These are phyloP conservation scores for Alloascoidea africana DNA, from an alignment of 805 yeast genomes.

Conservation along the genomic window DNA sequence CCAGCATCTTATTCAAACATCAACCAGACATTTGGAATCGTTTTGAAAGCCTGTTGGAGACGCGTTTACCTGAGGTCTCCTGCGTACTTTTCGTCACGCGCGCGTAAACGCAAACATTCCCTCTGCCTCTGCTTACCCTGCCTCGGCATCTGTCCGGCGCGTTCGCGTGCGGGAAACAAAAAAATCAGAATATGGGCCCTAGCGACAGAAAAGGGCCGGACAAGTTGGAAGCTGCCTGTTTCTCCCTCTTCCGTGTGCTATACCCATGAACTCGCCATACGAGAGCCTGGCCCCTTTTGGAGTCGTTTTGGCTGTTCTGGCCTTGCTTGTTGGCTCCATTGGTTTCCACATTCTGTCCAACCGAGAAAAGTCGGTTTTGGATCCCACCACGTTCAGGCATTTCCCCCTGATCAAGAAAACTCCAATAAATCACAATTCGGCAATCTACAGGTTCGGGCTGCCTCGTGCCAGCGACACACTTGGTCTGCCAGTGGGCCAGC, in stretches of 20 bases:
- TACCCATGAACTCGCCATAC: neutral
- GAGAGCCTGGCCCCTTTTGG: slow-evolving; percentile 10
- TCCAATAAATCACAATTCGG: slow-evolving; percentile 52
- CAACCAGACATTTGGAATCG: no score
- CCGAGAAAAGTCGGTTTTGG: slow-evolving; percentile 33
- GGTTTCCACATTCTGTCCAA: no score
- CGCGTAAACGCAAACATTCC: no score
- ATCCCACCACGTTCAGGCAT: slow-evolving; percentile 43
- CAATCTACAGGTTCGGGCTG: slow-evolving; percentile 58
- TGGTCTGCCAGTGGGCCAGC: slow-evolving; percentile 80
- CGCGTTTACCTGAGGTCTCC: no score
- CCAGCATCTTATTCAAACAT: no score
- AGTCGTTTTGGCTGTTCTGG: slow-evolving; percentile 21
- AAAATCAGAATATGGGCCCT: no score
- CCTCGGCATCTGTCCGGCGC: neutral
- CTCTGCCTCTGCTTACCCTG: slow-evolving; percentile 1
- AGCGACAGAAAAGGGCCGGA: neutral
- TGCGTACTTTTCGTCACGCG: no score
- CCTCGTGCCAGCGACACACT: slow-evolving; percentile 53
- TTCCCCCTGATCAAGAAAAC: slow-evolving; percentile 64
- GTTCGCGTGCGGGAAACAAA: no score
- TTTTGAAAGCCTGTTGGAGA: no score
- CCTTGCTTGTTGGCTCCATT: slow-evolving; percentile 17
- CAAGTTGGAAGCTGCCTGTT: neutral
- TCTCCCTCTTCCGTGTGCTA: neutral